Conservation (phyloP, 1,139 yeast genomes). For the Suhomyces choctaworum region DNA sequence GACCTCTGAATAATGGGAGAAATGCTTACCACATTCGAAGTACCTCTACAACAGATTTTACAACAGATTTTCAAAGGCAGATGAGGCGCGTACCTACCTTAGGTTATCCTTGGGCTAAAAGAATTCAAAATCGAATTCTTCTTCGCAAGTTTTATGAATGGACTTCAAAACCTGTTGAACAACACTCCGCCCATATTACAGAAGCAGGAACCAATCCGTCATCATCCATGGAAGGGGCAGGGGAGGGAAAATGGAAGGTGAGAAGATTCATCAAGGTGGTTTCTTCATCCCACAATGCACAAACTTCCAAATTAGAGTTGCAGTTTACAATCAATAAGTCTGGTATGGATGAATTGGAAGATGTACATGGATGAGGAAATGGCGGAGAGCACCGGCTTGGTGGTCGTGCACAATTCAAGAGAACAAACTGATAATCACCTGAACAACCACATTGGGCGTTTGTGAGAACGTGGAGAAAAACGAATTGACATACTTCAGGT, state of each 20-base stretch:
- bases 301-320: not conserved
- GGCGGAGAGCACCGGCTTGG: too few relatives aligned
- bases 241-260: conserved; percentile 36
- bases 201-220: too few relatives aligned
- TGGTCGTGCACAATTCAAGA: conserved; percentile 5
- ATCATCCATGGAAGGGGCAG: too few relatives aligned
- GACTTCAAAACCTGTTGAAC: too few relatives aligned
- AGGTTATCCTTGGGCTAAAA: conserved; percentile 44
- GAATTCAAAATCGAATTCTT: conserved; percentile 33
- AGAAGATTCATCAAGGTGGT: conserved; percentile 32
- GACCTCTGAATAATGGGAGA: too few relatives aligned
- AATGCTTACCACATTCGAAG: too few relatives aligned
- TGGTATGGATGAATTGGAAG: not conserved
- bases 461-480: conserved; percentile 4
- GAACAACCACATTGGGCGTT: conserved; percentile 17
- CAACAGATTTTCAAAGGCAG: too few relatives aligned
- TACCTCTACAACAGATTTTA: too few relatives aligned
- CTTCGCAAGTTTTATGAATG: conserved; percentile 36
- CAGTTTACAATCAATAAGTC: conserved; percentile 1
- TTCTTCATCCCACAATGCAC: conserved; percentile 16
- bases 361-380: too few relatives aligned
- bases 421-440: conserved; percentile 18
- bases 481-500: not conserved
- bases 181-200: too few relatives aligned
- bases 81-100: conserved; percentile 36